Conservation (phyloP, 208 protist genomes). For the Leishmania guyanensis region DNA sequence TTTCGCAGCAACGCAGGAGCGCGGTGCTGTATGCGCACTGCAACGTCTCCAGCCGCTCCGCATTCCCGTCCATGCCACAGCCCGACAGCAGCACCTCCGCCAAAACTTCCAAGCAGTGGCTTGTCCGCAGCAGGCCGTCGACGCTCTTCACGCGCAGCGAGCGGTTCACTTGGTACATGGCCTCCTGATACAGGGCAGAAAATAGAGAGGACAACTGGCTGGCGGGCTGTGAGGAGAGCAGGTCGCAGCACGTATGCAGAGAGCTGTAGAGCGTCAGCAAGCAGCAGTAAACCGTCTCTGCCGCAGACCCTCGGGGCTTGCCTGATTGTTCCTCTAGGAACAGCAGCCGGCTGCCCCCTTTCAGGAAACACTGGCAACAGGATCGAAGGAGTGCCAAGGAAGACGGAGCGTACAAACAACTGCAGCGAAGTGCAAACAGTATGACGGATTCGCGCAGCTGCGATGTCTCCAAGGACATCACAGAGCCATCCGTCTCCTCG, state of each 20-base stretch:
- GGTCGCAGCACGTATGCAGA: constrained; percentile 47
- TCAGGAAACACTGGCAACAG: constrained; percentile 76
- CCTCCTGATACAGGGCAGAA: constrained; percentile 67
- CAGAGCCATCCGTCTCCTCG: constrained; percentile 14
- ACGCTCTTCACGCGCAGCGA: constrained; percentile 39
- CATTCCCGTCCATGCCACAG: constrained; percentile 11
- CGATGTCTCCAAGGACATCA: neutral
- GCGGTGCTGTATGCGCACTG: constrained; percentile 65
- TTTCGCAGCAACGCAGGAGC: constrained; percentile 70
- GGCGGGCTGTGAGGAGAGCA: constrained; percentile 28
- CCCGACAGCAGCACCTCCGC: constrained; percentile 69
- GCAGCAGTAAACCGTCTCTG: constrained; percentile 59
- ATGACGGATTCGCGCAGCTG: constrained; percentile 20
- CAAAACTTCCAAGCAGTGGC: constrained; percentile 78
- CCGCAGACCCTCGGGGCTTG: constrained; percentile 32
- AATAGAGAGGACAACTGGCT: constrained; percentile 62
- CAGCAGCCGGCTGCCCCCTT: constrained; percentile 41
- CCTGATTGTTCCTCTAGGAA: constrained; percentile 66
- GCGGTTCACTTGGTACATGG: constrained; percentile 67
- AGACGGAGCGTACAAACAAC: constrained; percentile 23
- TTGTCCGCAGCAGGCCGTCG: constrained; percentile 47
- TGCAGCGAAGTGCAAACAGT: constrained; percentile 13
- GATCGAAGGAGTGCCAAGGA: constrained; percentile 42
- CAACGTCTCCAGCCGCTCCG: constrained; percentile 27
- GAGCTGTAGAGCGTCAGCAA: constrained; percentile 70